Conservation (phyloP, 73 alveolate species). For the Tetrahymena malaccensis region DNA sequence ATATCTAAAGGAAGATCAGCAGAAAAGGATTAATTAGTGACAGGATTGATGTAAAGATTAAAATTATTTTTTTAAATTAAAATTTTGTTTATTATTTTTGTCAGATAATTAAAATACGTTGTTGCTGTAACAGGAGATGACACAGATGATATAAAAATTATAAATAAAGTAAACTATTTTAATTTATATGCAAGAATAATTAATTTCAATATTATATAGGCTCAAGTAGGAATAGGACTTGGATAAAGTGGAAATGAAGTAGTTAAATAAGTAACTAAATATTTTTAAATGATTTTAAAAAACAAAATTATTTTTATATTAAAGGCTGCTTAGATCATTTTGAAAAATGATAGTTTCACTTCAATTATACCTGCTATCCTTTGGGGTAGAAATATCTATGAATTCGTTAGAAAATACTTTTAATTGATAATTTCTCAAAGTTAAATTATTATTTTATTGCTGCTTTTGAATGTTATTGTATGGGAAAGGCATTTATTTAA, state of each 20-base stretch:
- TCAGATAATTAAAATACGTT: neutral
- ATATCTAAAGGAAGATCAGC: neutral
- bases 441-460: neutral
- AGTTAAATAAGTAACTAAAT: neutral
- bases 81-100: neutral
- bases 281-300: neutral
- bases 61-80: neutral
- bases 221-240: neutral
- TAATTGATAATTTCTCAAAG: neutral
- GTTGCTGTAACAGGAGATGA: neutral
- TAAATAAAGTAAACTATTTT: neutral
- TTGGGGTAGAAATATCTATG: neutral
- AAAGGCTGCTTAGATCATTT: neutral
- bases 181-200: neutral
- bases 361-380: neutral
- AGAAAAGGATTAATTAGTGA: neutral
- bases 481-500: neutral
- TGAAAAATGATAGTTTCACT: neutral
- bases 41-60: neutral
- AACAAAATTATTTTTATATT: too few relatives aligned
- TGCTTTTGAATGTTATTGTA: neutral
- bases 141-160: neutral
- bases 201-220: neutral
- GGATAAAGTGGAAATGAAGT: neutral
- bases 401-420: neutral